Evolutionary conservation across 2,329 filamentous ascomycete species (phyloP).

Genomic region (Akanthomyces muscarius): DNA sequence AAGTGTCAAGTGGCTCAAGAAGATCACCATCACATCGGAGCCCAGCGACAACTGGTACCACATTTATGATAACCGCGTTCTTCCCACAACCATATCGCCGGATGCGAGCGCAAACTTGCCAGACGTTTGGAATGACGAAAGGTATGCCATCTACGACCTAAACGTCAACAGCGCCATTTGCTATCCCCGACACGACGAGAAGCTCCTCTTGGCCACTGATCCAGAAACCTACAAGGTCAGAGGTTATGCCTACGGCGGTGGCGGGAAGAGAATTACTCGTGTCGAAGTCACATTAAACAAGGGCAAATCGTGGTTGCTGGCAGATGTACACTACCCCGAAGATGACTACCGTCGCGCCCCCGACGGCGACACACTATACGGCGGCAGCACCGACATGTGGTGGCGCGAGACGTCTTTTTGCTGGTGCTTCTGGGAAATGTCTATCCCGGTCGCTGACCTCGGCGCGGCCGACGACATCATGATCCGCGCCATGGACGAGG

Average conservation of each 20-base stretch:
- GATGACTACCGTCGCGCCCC: constrained; percentile 69
- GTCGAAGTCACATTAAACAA: constrained; percentile 82
- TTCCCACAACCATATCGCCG: constrained; percentile 81
- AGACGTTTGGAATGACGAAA: constrained; percentile 80
- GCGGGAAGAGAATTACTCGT: constrained; percentile 76
- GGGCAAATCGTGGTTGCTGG: constrained; percentile 74
- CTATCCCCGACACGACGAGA: constrained; percentile 75
- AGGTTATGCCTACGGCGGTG: constrained; percentile 87
- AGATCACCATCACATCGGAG: constrained; percentile 68
- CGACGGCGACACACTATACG: constrained; percentile 62
- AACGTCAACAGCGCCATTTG: constrained; percentile 81
- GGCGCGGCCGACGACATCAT: constrained; percentile 66
- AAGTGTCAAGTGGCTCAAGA: constrained; percentile 90
- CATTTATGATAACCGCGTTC: constrained; percentile 85
- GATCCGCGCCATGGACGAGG: constrained; percentile 85
- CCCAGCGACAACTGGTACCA: constrained; percentile 95
- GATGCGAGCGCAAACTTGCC: constrained; percentile 71
- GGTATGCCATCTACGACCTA: constrained; percentile 89
- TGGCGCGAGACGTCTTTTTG: constrained; percentile 82
- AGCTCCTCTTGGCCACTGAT: constrained; percentile 46
- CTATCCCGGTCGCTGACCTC: constrained; percentile 61
- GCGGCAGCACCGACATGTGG: constrained; percentile 72
- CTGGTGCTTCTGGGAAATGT: constrained; percentile 87
- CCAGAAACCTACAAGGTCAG: constrained; percentile 56
- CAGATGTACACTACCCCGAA: constrained; percentile 77